Conservation (phyloP, 2,329 filamentous ascomycete genomes). For the Colletotrichum caudatum region DNA sequence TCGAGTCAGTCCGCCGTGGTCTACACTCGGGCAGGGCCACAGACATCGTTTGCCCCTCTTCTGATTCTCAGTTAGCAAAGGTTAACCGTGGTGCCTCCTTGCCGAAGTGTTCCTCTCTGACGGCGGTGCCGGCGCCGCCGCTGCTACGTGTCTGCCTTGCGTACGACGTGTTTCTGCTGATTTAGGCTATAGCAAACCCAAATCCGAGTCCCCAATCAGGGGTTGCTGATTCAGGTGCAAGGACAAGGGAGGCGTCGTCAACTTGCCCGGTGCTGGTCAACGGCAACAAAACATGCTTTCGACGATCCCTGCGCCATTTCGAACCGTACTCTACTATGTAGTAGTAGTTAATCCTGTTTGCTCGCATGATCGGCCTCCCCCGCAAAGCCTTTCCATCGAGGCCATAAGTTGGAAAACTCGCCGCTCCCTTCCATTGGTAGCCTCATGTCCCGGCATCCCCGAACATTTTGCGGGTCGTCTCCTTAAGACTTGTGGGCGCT, state of each 20-base stretch:
- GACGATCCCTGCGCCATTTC: conserved; percentile 4
- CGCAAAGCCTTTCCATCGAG: neutral
- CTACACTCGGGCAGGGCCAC: neutral
- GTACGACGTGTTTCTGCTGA: neutral
- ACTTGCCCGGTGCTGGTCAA: neutral
- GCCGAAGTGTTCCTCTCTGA: neutral
- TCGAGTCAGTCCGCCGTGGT: neutral
- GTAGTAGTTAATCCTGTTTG: conserved; percentile 11
- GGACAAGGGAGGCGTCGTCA: neutral
- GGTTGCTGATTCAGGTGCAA: neutral
- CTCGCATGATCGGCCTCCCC: neutral
- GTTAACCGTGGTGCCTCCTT: neutral
- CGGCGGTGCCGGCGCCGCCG: neutral
- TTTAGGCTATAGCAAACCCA: conserved; percentile 10
- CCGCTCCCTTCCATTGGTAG: neutral
- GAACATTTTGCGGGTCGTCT: neutral
- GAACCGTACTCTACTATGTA: no score
- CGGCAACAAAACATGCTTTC: conserved; percentile 20
- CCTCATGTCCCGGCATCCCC: conserved; percentile 22
- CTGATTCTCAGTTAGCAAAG: conserved; percentile 16
- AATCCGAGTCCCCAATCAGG: conserved; percentile 7
- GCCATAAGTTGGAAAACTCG: neutral
- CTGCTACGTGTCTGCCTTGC: neutral
- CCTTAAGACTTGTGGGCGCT: neutral
- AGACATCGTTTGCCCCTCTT: neutral